phyloP scores from a whole-genome alignment of 495 filamentous ascomycete genomes.

The Massariosphaeria phaeospora region DNA sequence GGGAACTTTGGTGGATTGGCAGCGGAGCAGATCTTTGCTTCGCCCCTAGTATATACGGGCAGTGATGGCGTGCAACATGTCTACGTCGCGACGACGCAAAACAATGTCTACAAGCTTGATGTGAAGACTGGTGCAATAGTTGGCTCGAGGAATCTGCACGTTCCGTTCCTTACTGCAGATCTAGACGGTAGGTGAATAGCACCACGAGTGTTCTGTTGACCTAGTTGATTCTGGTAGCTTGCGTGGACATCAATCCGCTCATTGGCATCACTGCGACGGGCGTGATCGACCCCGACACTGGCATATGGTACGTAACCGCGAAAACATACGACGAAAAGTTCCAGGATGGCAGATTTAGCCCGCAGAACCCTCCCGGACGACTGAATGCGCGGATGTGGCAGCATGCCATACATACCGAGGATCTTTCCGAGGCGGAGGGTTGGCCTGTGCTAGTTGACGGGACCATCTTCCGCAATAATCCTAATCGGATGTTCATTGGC shows the following conservation, averaged over 20 bases:
- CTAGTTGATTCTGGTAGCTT: too few species aligned
- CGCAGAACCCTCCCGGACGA: constrained; percentile 11
- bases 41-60: constrained; percentile 47
- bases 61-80: constrained; percentile 42
- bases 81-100: constrained; percentile 46
- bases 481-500: constrained; percentile 43
- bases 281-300: constrained; percentile 48
- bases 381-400: constrained; percentile 37
- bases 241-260: constrained; percentile 45
- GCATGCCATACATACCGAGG: constrained; percentile 43
- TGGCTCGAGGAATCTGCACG: constrained; percentile 39
- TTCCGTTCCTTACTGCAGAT: constrained; percentile 46
- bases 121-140: constrained; percentile 46
- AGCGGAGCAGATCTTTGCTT: constrained; percentile 44
- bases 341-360: constrained; percentile 15
- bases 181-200: constrained; percentile 31
- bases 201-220: too few species aligned
- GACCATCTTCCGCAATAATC: constrained; percentile 42
- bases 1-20: constrained; percentile 39
- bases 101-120: constrained; percentile 47
- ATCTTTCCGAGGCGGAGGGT: constrained; percentile 38
- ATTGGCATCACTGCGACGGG: constrained; percentile 46
- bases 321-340: constrained; percentile 41
- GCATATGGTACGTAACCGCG: constrained; percentile 44
- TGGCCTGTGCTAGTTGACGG: constrained; percentile 45